These are phyloP conservation scores for Globisporangium polare DNA, from an alignment of 352 stramenopile genomes.

Conservation along the genomic window DNA sequence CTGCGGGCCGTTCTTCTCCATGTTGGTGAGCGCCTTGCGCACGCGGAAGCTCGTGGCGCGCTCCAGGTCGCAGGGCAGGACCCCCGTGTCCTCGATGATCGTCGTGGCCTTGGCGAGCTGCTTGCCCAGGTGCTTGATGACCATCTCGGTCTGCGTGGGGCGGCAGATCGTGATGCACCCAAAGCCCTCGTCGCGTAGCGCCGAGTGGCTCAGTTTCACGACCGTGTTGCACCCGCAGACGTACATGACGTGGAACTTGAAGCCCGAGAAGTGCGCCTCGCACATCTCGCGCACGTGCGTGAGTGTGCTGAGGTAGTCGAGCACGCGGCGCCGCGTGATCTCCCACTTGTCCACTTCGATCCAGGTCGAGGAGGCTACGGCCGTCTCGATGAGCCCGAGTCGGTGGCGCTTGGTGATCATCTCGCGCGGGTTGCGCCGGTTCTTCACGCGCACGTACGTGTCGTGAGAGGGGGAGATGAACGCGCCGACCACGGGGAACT, in stretches of 20 bases:
- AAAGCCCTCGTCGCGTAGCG: constrained; percentile 61
- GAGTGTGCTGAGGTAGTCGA: constrained; percentile 76
- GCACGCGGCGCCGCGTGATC: constrained; percentile 64
- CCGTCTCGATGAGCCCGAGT: constrained; percentile 57
- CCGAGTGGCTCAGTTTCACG: constrained; percentile 72
- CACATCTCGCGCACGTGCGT: constrained; percentile 75
- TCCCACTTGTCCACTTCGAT: constrained; percentile 86
- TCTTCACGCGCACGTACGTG: constrained; percentile 71
- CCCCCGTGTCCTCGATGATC: constrained; percentile 68
- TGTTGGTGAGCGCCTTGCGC: constrained; percentile 40
- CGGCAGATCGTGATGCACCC: constrained; percentile 65
- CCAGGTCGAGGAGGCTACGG: constrained; percentile 65
- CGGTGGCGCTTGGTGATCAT: constrained; percentile 77
- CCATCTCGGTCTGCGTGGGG: constrained; percentile 63
- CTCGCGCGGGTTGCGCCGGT: constrained; percentile 59
- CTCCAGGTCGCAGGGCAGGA: constrained; percentile 64
- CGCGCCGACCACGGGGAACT: constrained; percentile 68
- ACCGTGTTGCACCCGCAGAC: constrained; percentile 78
- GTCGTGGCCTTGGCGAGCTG: constrained; percentile 52
- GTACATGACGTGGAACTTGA: constrained; percentile 73
- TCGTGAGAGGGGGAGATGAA: constrained; percentile 80
- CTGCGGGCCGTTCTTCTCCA: constrained; percentile 22
- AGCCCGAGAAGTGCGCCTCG: constrained; percentile 50
- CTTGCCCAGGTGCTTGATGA: constrained; percentile 68
- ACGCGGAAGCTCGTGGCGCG: constrained; percentile 62